These are phyloP conservation scores for Zopfia rhizophila DNA, from an alignment of 2,329 filamentous ascomycete species.

Conservation along the genomic window DNA sequence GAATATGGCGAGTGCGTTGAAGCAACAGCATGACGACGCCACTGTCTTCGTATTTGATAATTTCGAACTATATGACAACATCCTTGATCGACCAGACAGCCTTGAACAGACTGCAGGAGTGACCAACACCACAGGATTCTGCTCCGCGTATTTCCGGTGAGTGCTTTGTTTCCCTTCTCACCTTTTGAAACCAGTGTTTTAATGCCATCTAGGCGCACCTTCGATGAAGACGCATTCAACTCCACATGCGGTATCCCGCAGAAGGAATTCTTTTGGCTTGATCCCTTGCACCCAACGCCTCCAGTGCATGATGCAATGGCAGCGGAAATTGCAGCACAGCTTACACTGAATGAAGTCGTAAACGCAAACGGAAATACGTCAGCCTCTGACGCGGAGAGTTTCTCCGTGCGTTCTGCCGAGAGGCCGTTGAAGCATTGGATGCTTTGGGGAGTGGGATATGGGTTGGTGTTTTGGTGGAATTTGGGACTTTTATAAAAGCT, in stretches of 20 bases:
- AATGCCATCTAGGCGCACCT: constrained; percentile 6
- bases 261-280: constrained; percentile 14
- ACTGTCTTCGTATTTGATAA: constrained; percentile 14
- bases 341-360: constrained; percentile 5
- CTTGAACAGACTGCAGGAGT: constrained; percentile 7
- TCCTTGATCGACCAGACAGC: constrained; percentile 10
- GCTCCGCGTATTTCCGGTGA: constrained; percentile 9
- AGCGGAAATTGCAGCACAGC: constrained; percentile 8
- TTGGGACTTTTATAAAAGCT: no score
- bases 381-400: no score
- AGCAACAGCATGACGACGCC: not conserved
- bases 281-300: constrained; percentile 13
- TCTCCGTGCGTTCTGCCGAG: no score
- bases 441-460: no score
- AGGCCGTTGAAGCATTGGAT: no score
- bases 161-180: not conserved
- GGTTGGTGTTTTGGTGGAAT: no score
- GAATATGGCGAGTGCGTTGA: constrained; percentile 7
- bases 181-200: no score
- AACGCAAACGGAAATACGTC: no score
- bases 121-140: constrained; percentile 15
- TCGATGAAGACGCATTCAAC: constrained; percentile 12
- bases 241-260: constrained; percentile 8
- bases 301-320: constrained; percentile 17
- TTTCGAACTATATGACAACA: constrained; percentile 7